A percentile compares a stretch with the other conserved stretches of the same genome.
Evolutionary conservation across 306 rosid species (phyloP).

Genomic region (Phaseolus lunatus): DNA sequence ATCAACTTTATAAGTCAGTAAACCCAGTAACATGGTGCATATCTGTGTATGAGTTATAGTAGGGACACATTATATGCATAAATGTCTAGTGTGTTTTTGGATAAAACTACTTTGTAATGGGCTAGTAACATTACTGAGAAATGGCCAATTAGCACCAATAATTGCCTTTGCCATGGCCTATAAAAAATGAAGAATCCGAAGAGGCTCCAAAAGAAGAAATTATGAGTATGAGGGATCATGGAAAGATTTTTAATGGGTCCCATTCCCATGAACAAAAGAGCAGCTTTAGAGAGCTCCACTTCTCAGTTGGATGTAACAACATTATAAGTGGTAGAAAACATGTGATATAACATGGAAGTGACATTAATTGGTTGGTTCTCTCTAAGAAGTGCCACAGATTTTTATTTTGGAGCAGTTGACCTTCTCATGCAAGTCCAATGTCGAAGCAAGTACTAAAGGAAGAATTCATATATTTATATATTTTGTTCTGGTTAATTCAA

Average conservation of each 20-base stretch:
- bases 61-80: neutral
- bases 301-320: constrained; percentile 7
- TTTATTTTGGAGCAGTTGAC: constrained; percentile 1
- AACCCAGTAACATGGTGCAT: neutral
- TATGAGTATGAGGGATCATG: neutral
- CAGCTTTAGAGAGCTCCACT: neutral
- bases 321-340: neutral
- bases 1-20: constrained; percentile 19
- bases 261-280: constrained; percentile 10
- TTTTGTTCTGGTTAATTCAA: constrained; percentile 5
- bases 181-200: neutral
- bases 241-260: neutral
- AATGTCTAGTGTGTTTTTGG: neutral
- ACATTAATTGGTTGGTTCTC: neutral
- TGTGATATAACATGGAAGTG: neutral
- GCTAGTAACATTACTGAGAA: constrained; percentile 6
- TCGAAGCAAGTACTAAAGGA: neutral
- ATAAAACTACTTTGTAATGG: constrained; percentile 22
- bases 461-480: neutral
- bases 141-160: constrained; percentile 23
- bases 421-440: constrained; percentile 9
- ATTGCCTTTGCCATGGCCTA: constrained; percentile 38
- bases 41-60: neutral
- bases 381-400: neutral
- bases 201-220: neutral